phyloP scores from a whole-genome alignment of 441 rosid species.

The Populus hybrid region DNA sequence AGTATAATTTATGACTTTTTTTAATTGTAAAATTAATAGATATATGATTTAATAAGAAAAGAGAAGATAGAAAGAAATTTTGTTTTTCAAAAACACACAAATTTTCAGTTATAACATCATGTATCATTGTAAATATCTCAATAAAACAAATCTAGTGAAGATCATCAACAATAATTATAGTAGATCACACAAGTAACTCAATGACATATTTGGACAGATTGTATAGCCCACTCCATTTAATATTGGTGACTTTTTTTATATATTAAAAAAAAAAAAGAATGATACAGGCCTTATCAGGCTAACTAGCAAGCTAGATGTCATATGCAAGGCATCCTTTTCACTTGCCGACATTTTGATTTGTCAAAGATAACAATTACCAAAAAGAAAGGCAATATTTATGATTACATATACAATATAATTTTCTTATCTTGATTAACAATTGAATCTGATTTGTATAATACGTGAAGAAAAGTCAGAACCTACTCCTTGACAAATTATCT shows the following conservation, averaged over 20 bases:
- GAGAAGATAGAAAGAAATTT: too few relatives aligned
- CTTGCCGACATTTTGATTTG: neutral
- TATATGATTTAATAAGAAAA: too few relatives aligned
- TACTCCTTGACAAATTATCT: neutral
- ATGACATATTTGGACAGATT: too few relatives aligned
- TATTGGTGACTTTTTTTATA: too few relatives aligned
- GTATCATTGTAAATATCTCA: too few relatives aligned
- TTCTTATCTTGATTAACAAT: neutral
- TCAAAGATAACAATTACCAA: neutral
- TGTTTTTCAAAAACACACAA: too few relatives aligned
- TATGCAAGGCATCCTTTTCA: neutral
- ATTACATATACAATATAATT: too few relatives aligned
- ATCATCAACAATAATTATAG: rapidly evolving
- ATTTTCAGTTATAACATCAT: rapidly evolving
- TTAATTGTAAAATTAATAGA: too few relatives aligned
- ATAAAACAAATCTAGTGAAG: rapidly evolving
- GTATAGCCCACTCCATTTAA: rapidly evolving
- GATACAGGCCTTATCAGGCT: neutral
- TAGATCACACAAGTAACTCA: rapidly evolving
- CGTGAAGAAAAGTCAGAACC: neutral
- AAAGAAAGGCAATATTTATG: too few relatives aligned
- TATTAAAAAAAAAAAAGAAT: too few relatives aligned
- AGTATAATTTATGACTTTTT: too few relatives aligned
- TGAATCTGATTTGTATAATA: neutral
- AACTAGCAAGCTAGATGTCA: neutral